Percentiles rank a stretch among this genome's conserved stretches.
Conservation (phyloP, 2,329 filamentous ascomycete genomes). For the Uncinocarpus reesii region DNA sequence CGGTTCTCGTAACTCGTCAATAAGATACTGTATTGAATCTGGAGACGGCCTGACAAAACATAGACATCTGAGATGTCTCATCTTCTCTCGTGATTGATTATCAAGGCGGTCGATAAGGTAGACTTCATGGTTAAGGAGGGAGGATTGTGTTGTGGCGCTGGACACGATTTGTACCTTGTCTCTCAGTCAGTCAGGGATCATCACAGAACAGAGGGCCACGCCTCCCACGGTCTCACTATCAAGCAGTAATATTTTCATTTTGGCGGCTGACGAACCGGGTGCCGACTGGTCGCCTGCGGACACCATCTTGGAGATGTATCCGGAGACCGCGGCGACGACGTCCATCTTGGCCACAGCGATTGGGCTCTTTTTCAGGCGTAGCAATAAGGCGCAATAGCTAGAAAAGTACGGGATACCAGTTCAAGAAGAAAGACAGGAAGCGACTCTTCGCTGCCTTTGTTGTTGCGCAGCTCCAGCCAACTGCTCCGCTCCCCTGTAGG, state of each 20-base stretch:
- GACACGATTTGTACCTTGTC: constrained; percentile 73
- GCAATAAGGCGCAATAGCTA: too few species aligned
- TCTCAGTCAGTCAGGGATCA: constrained; percentile 21
- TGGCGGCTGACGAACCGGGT: constrained; percentile 58
- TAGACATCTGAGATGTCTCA: constrained; percentile 89
- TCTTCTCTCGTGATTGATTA: constrained; percentile 83
- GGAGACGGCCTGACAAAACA: constrained; percentile 88
- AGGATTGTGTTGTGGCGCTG: constrained; percentile 88
- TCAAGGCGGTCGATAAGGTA: constrained; percentile 96
- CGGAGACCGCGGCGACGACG: constrained; percentile 79
- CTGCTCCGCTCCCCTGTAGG: too few species aligned
- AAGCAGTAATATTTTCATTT: constrained; percentile 96
- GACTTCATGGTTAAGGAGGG: constrained; percentile 88
- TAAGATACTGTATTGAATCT: constrained; percentile 83
- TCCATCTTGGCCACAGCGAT: constrained; percentile 69
- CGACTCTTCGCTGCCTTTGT: too few species aligned
- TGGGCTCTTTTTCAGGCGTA: background rate
- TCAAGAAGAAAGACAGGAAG: too few species aligned
- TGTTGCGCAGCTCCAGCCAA: too few species aligned
- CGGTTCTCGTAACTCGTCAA: constrained; percentile 90
- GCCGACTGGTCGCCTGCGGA: constrained; percentile 62
- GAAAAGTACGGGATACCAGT: too few species aligned
- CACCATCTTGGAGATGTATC: constrained; percentile 95
- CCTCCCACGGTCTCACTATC: constrained; percentile 75
- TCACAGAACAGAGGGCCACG: constrained; percentile 24